Evolutionary conservation across 2,329 filamentous ascomycete genomes (phyloP), one percentile per base, ranked within the genome.

Genomic region (Alternaria sp.): DNA sequence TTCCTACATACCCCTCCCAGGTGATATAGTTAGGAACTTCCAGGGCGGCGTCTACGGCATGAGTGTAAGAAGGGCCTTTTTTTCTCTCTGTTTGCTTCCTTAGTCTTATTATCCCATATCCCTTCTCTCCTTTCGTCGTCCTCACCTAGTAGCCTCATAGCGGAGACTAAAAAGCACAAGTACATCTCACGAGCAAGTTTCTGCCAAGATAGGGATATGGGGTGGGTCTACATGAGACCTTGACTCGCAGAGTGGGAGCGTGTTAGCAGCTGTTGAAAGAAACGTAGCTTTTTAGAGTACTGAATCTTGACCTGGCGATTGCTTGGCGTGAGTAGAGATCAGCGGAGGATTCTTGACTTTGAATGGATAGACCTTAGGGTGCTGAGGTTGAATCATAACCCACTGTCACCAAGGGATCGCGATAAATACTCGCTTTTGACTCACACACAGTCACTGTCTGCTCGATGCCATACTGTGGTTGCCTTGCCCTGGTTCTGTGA

Each of bases 201-300:
- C 40, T 59, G 59, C 23, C 56, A 48, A 44, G 58, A 61, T 37
- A 61, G 21, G 13, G 58, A 36, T 36, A 61, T 36, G 21, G 55
- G 59, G 31, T 52, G 24, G 17, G 17, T 17, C 17, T 42, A 21
- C 40, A 17, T 42, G 36, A 39, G 4, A 6, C 17, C 21, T 39
- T 0, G 36, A 17, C 9, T 21, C 21, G 17, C 21, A n/a, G 36
- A 17, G 17, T 39, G 36, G 36, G 17, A 17, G 9, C 36, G 0
- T 39, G 36, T 17, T 17, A 39, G 21, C 17, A 39, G 36, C 36
- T 39, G 36, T 17, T 39, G 17, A 17, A 17, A 17, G 17, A 17
- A 17, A 17, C 17, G 17, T 17, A 17, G 17, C 17, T 17, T 17
- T 40, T 40, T 10, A 23, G 37, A 13, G 37, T 14, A 40, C 37